These are phyloP conservation scores for Fusarium devonianum DNA, from an alignment of 2,329 filamentous ascomycete species.

Conservation along the genomic window DNA sequence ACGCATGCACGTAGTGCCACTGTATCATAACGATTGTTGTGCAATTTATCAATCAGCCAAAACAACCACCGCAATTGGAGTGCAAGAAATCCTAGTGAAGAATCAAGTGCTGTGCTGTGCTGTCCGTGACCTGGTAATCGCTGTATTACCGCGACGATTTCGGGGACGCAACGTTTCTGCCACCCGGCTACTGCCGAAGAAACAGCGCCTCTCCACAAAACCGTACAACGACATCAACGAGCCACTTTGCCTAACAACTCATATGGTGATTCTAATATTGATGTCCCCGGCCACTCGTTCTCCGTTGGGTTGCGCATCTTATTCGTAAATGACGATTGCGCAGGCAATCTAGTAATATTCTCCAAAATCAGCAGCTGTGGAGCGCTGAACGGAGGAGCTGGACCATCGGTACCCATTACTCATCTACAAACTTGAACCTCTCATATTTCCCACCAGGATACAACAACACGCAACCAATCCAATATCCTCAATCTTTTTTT, in stretches of 20 bases:
- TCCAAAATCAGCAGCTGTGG: conserved; percentile 19
- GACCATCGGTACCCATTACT: conserved; percentile 16
- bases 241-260: neutral
- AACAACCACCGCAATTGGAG: conserved; percentile 23
- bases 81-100: conserved; percentile 6
- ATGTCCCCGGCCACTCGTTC: neutral
- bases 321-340: neutral
- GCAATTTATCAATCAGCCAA: conserved; percentile 42
- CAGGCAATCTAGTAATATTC: neutral
- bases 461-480: neutral
- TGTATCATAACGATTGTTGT: conserved; percentile 49
- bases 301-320: too few species aligned
- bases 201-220: conserved; percentile 28
- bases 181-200: conserved; percentile 40
- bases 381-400: conserved; percentile 2
- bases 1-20: conserved; percentile 39
- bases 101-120: conserved; percentile 10
- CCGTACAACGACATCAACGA: conserved; percentile 14
- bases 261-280: neutral
- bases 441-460: conserved; percentile 6
- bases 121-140: conserved; percentile 3
- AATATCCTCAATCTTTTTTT: conserved; percentile 10
- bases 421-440: conserved; percentile 22
- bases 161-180: conserved; percentile 29
- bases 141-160: conserved; percentile 4